Evolutionary conservation across 495 filamentous ascomycete species (phyloP), one percentile per base, ranked within the genome.

Genomic region (Penicillium canescens): DNA sequence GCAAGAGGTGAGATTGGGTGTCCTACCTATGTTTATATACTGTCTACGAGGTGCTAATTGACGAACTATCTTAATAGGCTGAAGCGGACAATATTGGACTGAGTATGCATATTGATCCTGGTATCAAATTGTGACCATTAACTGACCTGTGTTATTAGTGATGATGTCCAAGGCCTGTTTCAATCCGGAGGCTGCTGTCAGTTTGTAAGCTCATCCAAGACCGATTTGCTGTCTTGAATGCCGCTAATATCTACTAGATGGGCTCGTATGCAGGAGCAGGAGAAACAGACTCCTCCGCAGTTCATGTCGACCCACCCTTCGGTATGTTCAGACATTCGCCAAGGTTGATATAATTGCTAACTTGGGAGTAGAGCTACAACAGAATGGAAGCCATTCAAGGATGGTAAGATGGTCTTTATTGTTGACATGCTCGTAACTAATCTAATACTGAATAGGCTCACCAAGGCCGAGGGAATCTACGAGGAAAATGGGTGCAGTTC

Each of bases 81-180:
- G 80, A 84, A 63, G 93, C 93, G 1, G 93, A 98, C 70, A 87
- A 91, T 55, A 94, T 97, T 40, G 93, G 93, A 6, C 65, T 96
- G 52, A 87, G 77, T 81, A 74, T 56, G 72, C 6, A 7, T 13
- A 42, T 24, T 23, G 11, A 10, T 2, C 3, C 10, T n/a, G 10
- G 6, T 74, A 13, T 68, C 77, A 68, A 73, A 71, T 42, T 79
- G 73, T 47, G 34, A 49, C 18, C 40, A 11, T 45, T 34, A 39
- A 34, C 68, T 65, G 50, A 59, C 31, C n/a, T 16, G 21, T 4
- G 2, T 42, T 38, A 21, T 10, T 51, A 78, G 70, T 87, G 66
- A 81, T 86, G 74, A 87, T 86, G 82, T 73, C 81, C 18, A 75
- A 81, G 59, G 79, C 76, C 41, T 85, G 81, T 60, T 96, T 88